phyloP scores from a whole-genome alignment of 1,284 basidiomycete species.

The Ustilago xerochloae region DNA sequence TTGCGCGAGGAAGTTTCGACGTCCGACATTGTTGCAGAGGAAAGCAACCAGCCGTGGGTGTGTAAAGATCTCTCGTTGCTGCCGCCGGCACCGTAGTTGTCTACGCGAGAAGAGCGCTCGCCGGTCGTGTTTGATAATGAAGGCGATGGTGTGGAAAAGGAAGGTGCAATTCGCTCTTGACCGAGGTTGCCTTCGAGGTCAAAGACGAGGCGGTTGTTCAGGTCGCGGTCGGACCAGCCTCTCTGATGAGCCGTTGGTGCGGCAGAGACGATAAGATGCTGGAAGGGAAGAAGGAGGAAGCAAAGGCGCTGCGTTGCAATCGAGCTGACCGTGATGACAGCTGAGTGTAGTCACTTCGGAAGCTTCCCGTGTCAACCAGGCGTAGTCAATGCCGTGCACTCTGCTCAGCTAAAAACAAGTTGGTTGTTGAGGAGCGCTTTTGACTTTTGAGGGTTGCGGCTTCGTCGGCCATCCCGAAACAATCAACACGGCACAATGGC shows the following conservation, averaged over 20 bases:
- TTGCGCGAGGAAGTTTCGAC: constrained; percentile 23
- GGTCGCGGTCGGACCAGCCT: too few species aligned
- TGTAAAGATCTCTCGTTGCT: background rate
- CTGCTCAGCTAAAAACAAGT: background rate
- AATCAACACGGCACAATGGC: background rate
- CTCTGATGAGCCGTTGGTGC: too few species aligned
- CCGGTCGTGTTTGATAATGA: too few species aligned
- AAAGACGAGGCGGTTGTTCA: too few species aligned
- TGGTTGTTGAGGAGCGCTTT: background rate
- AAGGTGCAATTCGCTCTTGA: too few species aligned
- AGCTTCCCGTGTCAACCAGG: background rate
- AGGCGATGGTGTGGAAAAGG: too few species aligned
- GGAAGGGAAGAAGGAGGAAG: background rate
- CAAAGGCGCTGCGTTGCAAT: background rate
- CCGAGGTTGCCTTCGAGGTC: too few species aligned
- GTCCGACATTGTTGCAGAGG: constrained; percentile 23
- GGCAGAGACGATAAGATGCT: background rate
- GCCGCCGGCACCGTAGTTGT: too few species aligned
- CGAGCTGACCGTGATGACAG: too few species aligned
- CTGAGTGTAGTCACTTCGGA: background rate
- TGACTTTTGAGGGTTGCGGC: background rate
- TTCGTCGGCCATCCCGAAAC: background rate
- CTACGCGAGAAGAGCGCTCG: too few species aligned
- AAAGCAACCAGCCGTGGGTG: background rate
- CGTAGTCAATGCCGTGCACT: constrained; percentile 3